Evolutionary conservation across 768 basidiomycete genomes (phyloP), one percentile per base, ranked within the genome.

Genomic region (Boletellus sp.): DNA sequence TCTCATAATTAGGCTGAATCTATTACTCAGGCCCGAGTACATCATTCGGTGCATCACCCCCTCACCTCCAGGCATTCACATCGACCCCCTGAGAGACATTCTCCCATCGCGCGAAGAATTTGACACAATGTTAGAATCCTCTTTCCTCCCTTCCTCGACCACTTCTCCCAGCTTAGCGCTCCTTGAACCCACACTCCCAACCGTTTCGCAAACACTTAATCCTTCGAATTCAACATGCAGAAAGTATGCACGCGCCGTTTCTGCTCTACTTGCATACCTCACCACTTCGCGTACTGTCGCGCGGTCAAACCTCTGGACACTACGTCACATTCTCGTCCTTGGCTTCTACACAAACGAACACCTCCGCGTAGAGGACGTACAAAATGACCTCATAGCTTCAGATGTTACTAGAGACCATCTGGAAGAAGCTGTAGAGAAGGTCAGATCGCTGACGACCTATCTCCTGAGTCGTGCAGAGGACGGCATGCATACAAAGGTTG

Each of bases 281-380:
- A 56, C 71, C 5, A 70, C 77, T 6, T 80, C 90, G 55, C 81
- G 90, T 33, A 71, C 78, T n/a, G 54, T 77, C 1, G 81, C 85
- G 4, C 78, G 74, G 43, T 68, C 70, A 15, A 78, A 87, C 45
- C 57, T 81, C 0, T 87, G 86, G 84, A 76, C 79, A 0, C 63
- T 97, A 5, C 78, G 80, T 9, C 87, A 92, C 61, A 71, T 92
- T 47, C 67, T 89, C 9, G 75, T 79, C 0, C 72, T 92, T 20
- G 72, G 74, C 1, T 62, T 83, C 6, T 84, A 84, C 51, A 83
- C 83, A 1, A 71, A 78, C 28, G 90, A 94, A 60, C 70, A 77
- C 17, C 65, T 80, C 22, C 72, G 76, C 23, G 69, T 86, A 1
- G 81, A 80, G 10, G 71, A 73, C 6, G 71, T 68, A 4, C 63